A percentile compares a stretch with the other conserved stretches of the same genome.
Evolutionary conservation across 2,329 filamentous ascomycete species (phyloP).

Genomic region (Colletotrichum sp.): DNA sequence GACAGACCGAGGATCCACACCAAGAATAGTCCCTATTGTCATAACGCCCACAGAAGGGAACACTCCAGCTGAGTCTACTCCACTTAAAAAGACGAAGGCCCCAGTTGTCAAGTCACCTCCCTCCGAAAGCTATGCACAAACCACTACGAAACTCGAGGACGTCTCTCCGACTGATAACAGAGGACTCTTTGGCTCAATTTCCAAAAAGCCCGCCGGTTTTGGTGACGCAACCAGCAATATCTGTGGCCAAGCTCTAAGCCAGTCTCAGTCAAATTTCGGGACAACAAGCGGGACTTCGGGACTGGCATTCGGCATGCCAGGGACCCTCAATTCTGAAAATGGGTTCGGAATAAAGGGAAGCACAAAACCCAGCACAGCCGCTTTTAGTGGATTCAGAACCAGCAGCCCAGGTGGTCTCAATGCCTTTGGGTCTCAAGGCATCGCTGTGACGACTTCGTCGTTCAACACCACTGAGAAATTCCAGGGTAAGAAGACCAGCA

Average conservation of each 20-base stretch:
- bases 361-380: fast-evolving
- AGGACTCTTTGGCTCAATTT: neutral
- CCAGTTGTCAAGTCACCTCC: too few relatives aligned
- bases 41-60: neutral
- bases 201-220: neutral
- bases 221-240: neutral
- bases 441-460: neutral
- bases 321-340: neutral
- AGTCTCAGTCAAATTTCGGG: neutral
- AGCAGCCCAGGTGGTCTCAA: too few relatives aligned
- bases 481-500: neutral
- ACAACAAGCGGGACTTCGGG: neutral
- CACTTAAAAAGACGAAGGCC: too few relatives aligned
- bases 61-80: neutral
- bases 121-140: neutral
- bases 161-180: neutral
- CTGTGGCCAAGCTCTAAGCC: neutral
- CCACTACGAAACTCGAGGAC: neutral
- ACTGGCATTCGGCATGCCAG: neutral
- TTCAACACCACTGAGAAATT: neutral
- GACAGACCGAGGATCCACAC: neutral
- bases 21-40: neutral
- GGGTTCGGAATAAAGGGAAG: neutral
- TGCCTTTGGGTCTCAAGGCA: too few relatives aligned
- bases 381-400: neutral